Conservation (phyloP, 371 early-diverging fungal genomes). For the Mortierella sp. region DNA sequence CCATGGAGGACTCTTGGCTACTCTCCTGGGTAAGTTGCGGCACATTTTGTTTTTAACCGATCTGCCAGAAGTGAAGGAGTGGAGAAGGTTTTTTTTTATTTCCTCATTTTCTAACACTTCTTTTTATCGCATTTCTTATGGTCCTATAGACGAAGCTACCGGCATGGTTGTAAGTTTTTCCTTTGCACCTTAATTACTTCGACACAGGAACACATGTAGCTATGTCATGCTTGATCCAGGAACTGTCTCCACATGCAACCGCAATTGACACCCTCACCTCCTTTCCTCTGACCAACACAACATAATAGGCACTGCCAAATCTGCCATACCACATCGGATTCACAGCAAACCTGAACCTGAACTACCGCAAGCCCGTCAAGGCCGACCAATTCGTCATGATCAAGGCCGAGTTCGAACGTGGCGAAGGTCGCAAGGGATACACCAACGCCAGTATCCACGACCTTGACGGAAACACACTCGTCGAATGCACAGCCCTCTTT, state of each 20-base stretch:
- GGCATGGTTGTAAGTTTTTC: slow-evolving; percentile 69
- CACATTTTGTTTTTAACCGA: background rate
- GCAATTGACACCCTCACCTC: background rate
- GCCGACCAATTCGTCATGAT: slow-evolving; percentile 79
- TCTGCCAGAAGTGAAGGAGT: background rate
- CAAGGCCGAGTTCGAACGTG: slow-evolving; percentile 68
- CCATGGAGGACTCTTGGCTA: slow-evolving; percentile 84
- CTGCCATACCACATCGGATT: slow-evolving; percentile 79
- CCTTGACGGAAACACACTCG: slow-evolving; percentile 64
- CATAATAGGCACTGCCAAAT: slow-evolving; percentile 63
- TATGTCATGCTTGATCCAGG: background rate
- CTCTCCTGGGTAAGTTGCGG: slow-evolving; percentile 74
- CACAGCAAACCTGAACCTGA: slow-evolving; percentile 82
- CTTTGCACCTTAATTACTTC: slow-evolving; percentile 11
- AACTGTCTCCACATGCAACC: background rate
- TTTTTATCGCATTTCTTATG: slow-evolving; percentile 5
- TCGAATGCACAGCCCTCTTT: slow-evolving; percentile 78
- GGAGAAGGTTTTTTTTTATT: background rate
- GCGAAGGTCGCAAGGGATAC: slow-evolving; percentile 82
- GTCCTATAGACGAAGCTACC: slow-evolving; percentile 51
- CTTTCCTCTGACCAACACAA: background rate
- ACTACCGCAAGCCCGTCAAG: slow-evolving; percentile 78
- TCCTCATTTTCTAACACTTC: background rate
- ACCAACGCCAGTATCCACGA: slow-evolving; percentile 74
- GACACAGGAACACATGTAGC: background rate